phyloP scores from a whole-genome alignment of 495 filamentous ascomycete species.

The Penicillium dipodomyicola region DNA sequence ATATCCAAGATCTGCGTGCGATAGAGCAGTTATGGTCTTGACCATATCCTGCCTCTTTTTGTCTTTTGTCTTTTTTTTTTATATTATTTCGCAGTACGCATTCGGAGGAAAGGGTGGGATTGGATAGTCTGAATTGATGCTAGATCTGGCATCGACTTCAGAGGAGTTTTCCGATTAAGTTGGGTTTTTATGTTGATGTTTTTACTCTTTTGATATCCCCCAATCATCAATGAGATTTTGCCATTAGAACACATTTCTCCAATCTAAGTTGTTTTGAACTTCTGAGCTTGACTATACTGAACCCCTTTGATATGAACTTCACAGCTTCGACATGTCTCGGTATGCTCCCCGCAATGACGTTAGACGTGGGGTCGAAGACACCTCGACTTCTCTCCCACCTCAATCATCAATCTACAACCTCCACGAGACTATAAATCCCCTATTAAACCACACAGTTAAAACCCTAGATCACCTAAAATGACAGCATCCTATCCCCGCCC shows the following conservation, averaged over 20 bases:
- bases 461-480: slow-evolving; percentile 34
- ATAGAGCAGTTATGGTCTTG: slow-evolving; percentile 23
- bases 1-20: slow-evolving; percentile 35
- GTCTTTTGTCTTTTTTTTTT: slow-evolving; percentile 11
- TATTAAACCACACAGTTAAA: background rate
- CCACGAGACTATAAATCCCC: background rate
- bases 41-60: slow-evolving; percentile 7
- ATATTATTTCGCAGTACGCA: slow-evolving; percentile 12
- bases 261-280: slow-evolving; percentile 3
- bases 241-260: slow-evolving; percentile 8
- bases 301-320: background rate
- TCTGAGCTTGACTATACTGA: background rate
- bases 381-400: background rate
- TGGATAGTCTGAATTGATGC: slow-evolving; percentile 12
- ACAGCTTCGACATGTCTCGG: background rate
- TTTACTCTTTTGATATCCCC: slow-evolving; percentile 16
- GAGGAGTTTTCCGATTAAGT: slow-evolving; percentile 8
- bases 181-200: slow-evolving; percentile 6
- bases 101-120: slow-evolving; percentile 18
- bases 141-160: slow-evolving; percentile 15
- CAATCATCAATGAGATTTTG: slow-evolving; percentile 17
- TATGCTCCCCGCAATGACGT: slow-evolving; percentile 1
- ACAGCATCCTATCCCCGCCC: slow-evolving; percentile 42
- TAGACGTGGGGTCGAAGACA: slow-evolving; percentile 2
- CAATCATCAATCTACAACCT: background rate